Base-by-base conservation (phyloP, 2,329 filamentous ascomycete species). In the Stachybotrys echinatus region DNA sequence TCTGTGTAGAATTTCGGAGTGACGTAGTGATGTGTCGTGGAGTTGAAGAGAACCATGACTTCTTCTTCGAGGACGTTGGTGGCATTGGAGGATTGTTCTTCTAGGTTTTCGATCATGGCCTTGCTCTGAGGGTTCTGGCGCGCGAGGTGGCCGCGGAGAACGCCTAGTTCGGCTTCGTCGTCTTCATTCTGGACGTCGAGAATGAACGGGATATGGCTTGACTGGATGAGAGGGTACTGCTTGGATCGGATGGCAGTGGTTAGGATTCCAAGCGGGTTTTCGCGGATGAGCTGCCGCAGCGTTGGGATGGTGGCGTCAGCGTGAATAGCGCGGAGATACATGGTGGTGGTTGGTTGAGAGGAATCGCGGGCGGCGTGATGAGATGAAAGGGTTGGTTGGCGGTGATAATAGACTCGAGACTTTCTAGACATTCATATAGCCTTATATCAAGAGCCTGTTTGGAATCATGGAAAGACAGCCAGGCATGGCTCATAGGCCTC, bases 1-100 rank as follows among this genome's bases (percentile, higher is more conserved):
- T 82, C 74, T 12, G 68, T 72, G 67, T 87, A 88, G 65, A 87
- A 87, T 52, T 85, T 83, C 1, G 84, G 82, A 0, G 84, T 86
- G 5, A 88, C 76, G 56, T 88, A 88, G 65, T 84, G 80, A 37
- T 87, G 76, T 1, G 71, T 62, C 0, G 75, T 69, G 0, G 72
- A 73, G 43, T 74, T 86, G 71, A 88, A 88, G 17, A 87, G 68
- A 3, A 88, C 69, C 23, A 84, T 62, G 2, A 87, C 81, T 50
- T 87, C 83, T 31, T 81, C 62, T 48, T 73, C 64, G 19, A 76
- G 63, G 23, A 65, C 49, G 38, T 61, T 59, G 54, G 42, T 17
- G 45, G 8, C 42, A 6, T 27, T 21, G 17, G 12, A 12, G 3
- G 49, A 47, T 20, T 58, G 49, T 43, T 52, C 53, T 6, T 52